Base-by-base conservation (phyloP, 176 grass and related monocot species). In the Urochloa ruziziensis region DNA sequence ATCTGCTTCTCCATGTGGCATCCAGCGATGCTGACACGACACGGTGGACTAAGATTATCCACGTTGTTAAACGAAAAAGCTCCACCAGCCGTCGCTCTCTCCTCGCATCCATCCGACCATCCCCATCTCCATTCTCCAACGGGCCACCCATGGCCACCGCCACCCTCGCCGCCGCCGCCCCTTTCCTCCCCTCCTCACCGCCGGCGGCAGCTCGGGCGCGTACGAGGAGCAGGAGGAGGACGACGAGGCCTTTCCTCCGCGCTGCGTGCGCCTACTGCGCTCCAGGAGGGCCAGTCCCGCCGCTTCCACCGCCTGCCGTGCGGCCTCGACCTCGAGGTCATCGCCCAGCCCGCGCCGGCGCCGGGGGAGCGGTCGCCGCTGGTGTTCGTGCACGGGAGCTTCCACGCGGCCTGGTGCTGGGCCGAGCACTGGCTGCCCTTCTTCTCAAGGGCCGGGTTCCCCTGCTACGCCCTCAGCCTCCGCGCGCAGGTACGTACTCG, bases 331-430 rank as follows among this genome's bases (percentile, higher is more conserved):
- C 80, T 97, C 84, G 92, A 97, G 81, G 84, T 97, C 48, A 93
- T 97, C 54, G 77, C 80, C 24, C 92, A 97, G 86, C 67, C 80
- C 6, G 89, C 88, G 30, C 64, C 57, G 17, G 30, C 14, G 23
- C 57, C 54, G 1, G 82, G 8, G 10, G 57, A 35, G 66, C 67
- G 72, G 48, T 44, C 92, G 30, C 86, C 95, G 7, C 63, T 93
- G 53, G 95, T 98, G 53, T 92, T 98, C 82, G 82, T 98, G 67
- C 95, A 98, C 49, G 95, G 95, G 30, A 98, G 95, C 89, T 98
- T 98, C 88, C 95, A 98, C 82, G 95, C 91, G 51, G 92, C 92
- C 43, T 98, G 95, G 95, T 98, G 95, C 89, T 98, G 92, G 95
- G 91, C 91, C 4, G 92, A 98, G 70, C 86, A 84, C 71, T 95